Conservation (phyloP, 495 filamentous ascomycete genomes). For the Aspergillus sclerotioniger region DNA sequence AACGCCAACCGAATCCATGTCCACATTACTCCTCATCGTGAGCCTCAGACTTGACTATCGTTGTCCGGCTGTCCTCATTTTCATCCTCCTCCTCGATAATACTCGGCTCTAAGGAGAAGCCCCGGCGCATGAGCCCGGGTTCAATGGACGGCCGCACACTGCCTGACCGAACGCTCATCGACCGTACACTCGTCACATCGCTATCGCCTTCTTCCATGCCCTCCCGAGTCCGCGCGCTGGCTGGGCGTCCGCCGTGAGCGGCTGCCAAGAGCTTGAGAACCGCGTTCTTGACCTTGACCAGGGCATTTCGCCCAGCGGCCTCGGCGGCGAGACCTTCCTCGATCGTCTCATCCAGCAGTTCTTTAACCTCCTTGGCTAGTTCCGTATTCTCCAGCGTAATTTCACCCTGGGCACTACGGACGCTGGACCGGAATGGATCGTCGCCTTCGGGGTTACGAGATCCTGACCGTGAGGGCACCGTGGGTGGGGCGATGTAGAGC, state of each 20-base stretch:
- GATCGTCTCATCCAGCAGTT: conserved; percentile 62
- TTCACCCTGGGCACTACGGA: conserved; percentile 36
- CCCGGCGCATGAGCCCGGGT: conserved; percentile 26
- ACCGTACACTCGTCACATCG: conserved; percentile 25
- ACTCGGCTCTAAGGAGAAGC: conserved; percentile 43
- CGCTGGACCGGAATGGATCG: conserved; percentile 40
- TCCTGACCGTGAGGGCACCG: conserved; percentile 32
- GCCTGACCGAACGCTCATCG: conserved; percentile 35
- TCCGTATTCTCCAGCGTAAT: conserved; percentile 36
- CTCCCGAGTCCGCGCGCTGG: conserved; percentile 34
- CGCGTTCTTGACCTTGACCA: conserved; percentile 74
- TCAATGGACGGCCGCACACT: conserved; percentile 45
- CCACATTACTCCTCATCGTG: conserved; percentile 28
- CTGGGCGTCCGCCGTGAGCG: conserved; percentile 34
- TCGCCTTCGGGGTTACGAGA: conserved; percentile 42
- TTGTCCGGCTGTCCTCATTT: conserved; percentile 51
- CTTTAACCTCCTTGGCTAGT: conserved; percentile 43
- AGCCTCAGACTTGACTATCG: conserved; percentile 51
- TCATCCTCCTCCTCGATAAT: conserved; percentile 52
- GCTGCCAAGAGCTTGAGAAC: conserved; percentile 48
- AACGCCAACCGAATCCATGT: conserved; percentile 24
- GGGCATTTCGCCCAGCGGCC: conserved; percentile 67
- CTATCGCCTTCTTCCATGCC: conserved; percentile 39
- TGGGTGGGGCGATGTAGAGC: conserved; percentile 67
- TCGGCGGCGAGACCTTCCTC: conserved; percentile 67